Conservation (phyloP, 306 rosid species). For the Malus fusca region DNA sequence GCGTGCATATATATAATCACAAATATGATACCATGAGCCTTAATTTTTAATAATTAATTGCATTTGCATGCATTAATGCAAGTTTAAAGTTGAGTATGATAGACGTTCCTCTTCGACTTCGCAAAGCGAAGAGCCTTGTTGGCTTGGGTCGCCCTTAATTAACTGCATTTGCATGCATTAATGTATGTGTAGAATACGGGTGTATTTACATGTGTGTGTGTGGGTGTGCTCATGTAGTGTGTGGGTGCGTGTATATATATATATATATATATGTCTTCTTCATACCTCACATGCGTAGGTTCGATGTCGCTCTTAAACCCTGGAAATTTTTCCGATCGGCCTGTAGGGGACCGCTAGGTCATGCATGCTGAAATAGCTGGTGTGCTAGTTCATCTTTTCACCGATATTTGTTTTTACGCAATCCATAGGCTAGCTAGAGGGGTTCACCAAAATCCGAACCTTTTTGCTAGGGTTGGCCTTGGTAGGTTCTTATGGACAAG, state of each 20-base stretch:
- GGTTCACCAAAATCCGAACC: not conserved
- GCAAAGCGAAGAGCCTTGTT: no score
- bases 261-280: slow-evolving; percentile 4
- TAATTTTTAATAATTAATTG: no score
- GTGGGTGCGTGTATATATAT: no score
- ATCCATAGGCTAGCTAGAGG: not conserved
- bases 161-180: no score
- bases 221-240: no score
- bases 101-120: no score
- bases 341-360: slow-evolving; percentile 27
- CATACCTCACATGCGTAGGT: slow-evolving; percentile 39
- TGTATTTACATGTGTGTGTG: no score
- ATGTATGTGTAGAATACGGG: not conserved
- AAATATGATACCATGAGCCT: not conserved
- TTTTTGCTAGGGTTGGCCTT: not conserved
- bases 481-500: not conserved
- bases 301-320: slow-evolving; percentile 10
- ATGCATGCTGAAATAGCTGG: not conserved
- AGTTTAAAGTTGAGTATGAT: no score
- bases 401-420: not conserved
- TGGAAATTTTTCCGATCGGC: slow-evolving; percentile 10
- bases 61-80: not conserved
- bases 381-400: not conserved
- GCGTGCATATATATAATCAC: not conserved
- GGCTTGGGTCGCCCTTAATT: no score